Percentiles rank a stretch among this genome's conserved stretches.
These are phyloP conservation scores for Calocybe gambosa DNA, from an alignment of 1,284 basidiomycete species.

Conservation along the genomic window DNA sequence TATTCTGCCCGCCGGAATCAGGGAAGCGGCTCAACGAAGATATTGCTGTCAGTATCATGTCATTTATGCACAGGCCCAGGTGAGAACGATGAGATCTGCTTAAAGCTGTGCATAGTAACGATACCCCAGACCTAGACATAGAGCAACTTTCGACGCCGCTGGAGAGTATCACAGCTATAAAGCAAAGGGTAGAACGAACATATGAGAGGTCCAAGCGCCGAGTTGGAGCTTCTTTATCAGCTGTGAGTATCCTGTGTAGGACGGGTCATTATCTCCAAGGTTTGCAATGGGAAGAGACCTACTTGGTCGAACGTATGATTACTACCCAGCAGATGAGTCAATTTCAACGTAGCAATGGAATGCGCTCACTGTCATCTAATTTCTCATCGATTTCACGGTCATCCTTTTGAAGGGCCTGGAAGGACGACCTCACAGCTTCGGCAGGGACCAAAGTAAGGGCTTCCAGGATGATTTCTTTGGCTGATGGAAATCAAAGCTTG, in stretches of 20 bases:
- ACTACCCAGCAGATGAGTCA: neutral
- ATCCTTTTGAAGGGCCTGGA: slow-evolving; percentile 20
- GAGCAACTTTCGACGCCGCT: slow-evolving; percentile 19
- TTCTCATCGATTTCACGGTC: slow-evolving; percentile 16
- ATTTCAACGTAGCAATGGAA: neutral
- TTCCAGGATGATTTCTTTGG: slow-evolving; percentile 37
- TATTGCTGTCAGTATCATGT: neutral
- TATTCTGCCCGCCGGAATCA: slow-evolving; percentile 10
- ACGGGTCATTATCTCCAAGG: neutral
- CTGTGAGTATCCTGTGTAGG: neutral
- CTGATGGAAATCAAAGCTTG: slow-evolving; percentile 20
- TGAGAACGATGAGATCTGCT: slow-evolving; percentile 13
- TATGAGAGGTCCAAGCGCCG: neutral
- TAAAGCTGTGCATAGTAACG: slow-evolving; percentile 24
- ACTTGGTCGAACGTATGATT: slow-evolving; percentile 9
- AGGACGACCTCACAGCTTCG: slow-evolving; percentile 15
- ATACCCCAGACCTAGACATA: slow-evolving; percentile 17
- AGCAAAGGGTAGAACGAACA: slow-evolving; percentile 21
- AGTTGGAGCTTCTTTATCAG: neutral
- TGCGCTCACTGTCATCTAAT: slow-evolving; percentile 23
- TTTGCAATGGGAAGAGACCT: neutral
- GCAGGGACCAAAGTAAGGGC: slow-evolving; percentile 21
- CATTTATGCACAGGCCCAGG: neutral
- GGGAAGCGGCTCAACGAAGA: neutral
- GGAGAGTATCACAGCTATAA: slow-evolving; percentile 30